Base-by-base conservation (phyloP, 495 filamentous ascomycete genomes). In the Filosporella fistucella region DNA sequence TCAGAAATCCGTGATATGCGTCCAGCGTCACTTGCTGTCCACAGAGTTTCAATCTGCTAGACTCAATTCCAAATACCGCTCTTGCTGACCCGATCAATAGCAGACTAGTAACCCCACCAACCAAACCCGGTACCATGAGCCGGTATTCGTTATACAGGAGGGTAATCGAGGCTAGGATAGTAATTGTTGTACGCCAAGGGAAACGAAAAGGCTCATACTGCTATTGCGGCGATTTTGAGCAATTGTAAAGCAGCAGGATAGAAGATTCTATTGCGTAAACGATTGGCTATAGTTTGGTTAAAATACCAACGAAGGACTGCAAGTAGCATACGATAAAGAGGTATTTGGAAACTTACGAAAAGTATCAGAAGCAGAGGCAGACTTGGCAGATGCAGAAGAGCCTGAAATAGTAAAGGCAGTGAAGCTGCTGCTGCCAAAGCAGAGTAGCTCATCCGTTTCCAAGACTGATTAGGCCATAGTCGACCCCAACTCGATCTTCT, bases 131-230 rank as follows among this genome's bases (percentile, higher is more conserved):
- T 1, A 56, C 53, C 53, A 44, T 51, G 6, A 56, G 48, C 2
- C 53, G 47, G 23, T 51, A 47, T 40, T 56, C 53, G 38, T 47
- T 40, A 30, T 49, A 49, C 14, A 56, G 25, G n/a, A 51, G 17
- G 8, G 41, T 14, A 28, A 11, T 22, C 1, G 24, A 51, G 4
- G 53, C 42, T 0, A 16, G 1, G 13, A 35, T 12, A 11, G 20
- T 25, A 20, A 56, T 10, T 4, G 44, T 1, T 2, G 38, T 20
- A 17, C 48, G 32, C 47, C 47, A 51, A 1, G 53, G 53, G n/a
- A 42, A 35, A 35, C 33, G n/a, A 16, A 35, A n/a, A 35, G 33
- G 11, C 17, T 26, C 23, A 4, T 13, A 22, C 14, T 21, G n/a
- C 33, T 42, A 30, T 30, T 44, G 33, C 10, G 47, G 40, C 21